These are phyloP conservation scores for Cymbopogon citratus DNA, from an alignment of 176 grass and related monocot genomes.

Conservation along the genomic window DNA sequence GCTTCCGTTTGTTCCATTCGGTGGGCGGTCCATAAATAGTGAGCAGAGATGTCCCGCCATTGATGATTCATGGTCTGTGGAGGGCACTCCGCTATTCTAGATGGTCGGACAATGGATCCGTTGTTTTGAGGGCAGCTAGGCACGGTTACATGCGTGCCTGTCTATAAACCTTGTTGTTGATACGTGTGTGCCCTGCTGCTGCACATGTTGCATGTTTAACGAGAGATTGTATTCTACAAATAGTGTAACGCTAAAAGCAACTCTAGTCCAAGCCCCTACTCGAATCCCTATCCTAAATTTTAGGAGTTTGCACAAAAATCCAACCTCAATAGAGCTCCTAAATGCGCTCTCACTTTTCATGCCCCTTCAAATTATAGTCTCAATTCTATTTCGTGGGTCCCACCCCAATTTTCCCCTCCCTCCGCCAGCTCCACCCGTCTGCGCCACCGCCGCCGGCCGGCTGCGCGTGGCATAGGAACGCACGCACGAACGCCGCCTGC, in stretches of 20 bases:
- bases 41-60: background rate
- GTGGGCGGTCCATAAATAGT: constrained; percentile 32
- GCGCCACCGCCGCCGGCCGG: constrained; percentile 68
- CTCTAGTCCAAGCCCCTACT: too few species aligned
- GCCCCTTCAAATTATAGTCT: too few species aligned
- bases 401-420: too few species aligned
- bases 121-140: background rate
- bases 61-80: background rate
- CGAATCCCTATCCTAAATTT: too few species aligned
- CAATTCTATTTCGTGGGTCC: too few species aligned
- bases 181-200: too few species aligned
- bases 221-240: background rate
- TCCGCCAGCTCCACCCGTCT: too few species aligned
- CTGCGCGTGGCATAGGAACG: constrained; percentile 83
- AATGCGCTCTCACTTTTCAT: too few species aligned
- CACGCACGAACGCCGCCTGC: constrained; percentile 59
- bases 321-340: too few species aligned
- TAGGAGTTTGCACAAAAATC: too few species aligned
- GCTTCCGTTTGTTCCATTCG: constrained; percentile 9
- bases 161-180: background rate
- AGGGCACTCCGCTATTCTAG: background rate
- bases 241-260: too few species aligned
- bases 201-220: background rate
- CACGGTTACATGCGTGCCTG: background rate
- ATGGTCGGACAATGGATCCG: background rate